Evolutionary conservation across 768 basidiomycete species (phyloP).

Genomic region (Termitomyces sp.): DNA sequence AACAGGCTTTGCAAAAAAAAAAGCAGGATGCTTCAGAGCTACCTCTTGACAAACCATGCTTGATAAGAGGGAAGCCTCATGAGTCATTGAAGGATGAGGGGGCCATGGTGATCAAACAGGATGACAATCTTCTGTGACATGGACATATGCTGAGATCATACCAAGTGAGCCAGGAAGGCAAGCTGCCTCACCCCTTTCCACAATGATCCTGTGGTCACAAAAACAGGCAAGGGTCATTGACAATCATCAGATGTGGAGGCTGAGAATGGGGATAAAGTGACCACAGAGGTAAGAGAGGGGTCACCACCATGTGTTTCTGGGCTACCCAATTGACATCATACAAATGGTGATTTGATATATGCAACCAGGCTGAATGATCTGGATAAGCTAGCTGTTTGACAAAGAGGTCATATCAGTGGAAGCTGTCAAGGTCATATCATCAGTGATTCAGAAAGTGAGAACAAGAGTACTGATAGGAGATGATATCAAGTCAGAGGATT

Average conservation of each 20-base stretch:
- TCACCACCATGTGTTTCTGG: constrained; percentile 4
- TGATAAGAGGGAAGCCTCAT: constrained; percentile 9
- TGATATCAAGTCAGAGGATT: constrained; percentile 45
- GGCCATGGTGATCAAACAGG: constrained; percentile 4
- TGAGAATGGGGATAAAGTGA: constrained; percentile 5
- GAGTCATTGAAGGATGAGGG: constrained; percentile 8
- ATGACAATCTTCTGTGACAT: not conserved
- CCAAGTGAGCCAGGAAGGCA: constrained; percentile 7
- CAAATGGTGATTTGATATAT: constrained; percentile 6
- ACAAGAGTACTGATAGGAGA: constrained; percentile 12
- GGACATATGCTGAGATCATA: constrained; percentile 10
- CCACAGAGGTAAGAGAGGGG: not conserved
- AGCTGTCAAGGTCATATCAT: not conserved
- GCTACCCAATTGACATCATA: constrained; percentile 10
- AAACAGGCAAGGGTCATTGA: constrained; percentile 47
- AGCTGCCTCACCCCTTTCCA: constrained; percentile 7
- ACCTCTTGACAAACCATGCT: constrained; percentile 4
- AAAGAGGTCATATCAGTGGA: constrained; percentile 2
- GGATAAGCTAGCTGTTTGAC: constrained; percentile 4
- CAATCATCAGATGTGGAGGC: constrained; percentile 31
- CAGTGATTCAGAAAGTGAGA: constrained; percentile 8
- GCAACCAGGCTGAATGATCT: not conserved
- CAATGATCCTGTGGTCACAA: constrained; percentile 16
- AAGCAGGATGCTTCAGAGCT: constrained; percentile 7
- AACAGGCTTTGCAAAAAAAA: constrained; percentile 6